Evolutionary conservation across 1,284 basidiomycete genomes (phyloP).

Genomic region (Mrakiaceae sp.): DNA sequence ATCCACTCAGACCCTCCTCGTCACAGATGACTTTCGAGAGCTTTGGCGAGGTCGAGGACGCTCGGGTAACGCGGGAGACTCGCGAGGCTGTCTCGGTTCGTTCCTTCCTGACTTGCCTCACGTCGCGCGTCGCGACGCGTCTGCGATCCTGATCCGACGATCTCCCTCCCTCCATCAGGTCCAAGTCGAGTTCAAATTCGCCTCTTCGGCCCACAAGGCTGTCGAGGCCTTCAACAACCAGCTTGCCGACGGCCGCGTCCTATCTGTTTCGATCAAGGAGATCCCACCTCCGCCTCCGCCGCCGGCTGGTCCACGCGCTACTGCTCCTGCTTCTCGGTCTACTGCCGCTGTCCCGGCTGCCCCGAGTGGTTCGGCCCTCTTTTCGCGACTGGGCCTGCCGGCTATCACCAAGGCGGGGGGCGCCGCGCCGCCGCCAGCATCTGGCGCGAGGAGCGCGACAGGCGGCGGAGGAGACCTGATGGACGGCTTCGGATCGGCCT

Average conservation of each 20-base stretch:
- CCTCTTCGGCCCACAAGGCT: slow-evolving; percentile 5
- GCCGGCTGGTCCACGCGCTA: background rate
- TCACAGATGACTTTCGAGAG: slow-evolving; percentile 9
- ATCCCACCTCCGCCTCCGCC: background rate
- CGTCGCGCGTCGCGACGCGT: background rate
- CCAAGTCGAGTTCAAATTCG: slow-evolving; percentile 7
- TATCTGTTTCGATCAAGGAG: slow-evolving; percentile 8
- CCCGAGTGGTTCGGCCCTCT: too few relatives aligned
- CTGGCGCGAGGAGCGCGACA: too few relatives aligned
- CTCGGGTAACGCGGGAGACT: background rate
- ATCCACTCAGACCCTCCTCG: background rate
- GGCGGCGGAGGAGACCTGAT: too few relatives aligned
- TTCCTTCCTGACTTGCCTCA: background rate
- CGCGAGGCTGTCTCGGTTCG: slow-evolving; percentile 5
- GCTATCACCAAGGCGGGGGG: too few relatives aligned
- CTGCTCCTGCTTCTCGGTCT: too few relatives aligned
- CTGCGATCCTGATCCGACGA: background rate
- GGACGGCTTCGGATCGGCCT: too few relatives aligned
- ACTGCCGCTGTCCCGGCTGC: too few relatives aligned
- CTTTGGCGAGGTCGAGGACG: slow-evolving; percentile 4
- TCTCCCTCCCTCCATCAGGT: background rate
- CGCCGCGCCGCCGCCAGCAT: too few relatives aligned
- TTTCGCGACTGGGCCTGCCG: too few relatives aligned
- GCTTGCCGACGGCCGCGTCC: slow-evolving; percentile 13
- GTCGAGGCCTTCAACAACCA: slow-evolving; percentile 9